These are phyloP conservation scores for Acrocalymma vagum DNA, from an alignment of 2,329 filamentous ascomycete species.

Conservation along the genomic window DNA sequence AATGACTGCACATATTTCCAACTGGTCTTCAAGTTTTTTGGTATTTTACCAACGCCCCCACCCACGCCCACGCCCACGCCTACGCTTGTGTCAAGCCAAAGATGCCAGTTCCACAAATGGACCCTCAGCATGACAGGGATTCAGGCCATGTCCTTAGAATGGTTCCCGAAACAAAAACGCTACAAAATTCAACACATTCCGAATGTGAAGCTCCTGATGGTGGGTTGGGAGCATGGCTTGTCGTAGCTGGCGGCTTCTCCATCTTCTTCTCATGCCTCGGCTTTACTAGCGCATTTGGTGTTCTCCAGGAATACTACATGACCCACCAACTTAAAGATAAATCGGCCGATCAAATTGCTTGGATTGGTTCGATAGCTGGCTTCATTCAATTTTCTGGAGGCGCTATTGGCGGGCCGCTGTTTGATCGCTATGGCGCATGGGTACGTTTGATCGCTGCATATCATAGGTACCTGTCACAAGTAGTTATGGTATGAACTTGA, in stretches of 20 bases:
- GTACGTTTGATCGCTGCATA: conserved; percentile 33
- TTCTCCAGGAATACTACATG: conserved; percentile 56
- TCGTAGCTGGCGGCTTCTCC: conserved; percentile 40
- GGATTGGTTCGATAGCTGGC: conserved; percentile 51
- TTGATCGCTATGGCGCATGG: conserved; percentile 60
- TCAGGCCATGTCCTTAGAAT: too few species aligned
- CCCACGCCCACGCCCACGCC: too few species aligned
- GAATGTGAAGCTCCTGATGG: conserved; percentile 49
- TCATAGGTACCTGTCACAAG: too few species aligned
- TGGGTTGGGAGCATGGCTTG: conserved; percentile 43
- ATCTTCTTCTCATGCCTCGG: conserved; percentile 45
- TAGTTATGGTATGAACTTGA: too few species aligned
- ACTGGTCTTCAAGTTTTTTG: too few species aligned
- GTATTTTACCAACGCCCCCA: too few species aligned
- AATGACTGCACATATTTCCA: too few species aligned
- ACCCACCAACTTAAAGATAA: conserved; percentile 45
- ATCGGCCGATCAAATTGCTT: conserved; percentile 49
- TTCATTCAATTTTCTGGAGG: conserved; percentile 62
- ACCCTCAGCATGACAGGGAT: too few species aligned
- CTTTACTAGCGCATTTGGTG: conserved; percentile 51
- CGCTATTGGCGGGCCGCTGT: conserved; percentile 66
- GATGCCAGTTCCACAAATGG: too few species aligned
- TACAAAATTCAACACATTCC: too few species aligned
- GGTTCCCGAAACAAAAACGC: too few species aligned
- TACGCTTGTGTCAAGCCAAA: too few species aligned